These are phyloP conservation scores for Trypanosoma congolense DNA, from an alignment of 208 protist species.

Conservation along the genomic window DNA sequence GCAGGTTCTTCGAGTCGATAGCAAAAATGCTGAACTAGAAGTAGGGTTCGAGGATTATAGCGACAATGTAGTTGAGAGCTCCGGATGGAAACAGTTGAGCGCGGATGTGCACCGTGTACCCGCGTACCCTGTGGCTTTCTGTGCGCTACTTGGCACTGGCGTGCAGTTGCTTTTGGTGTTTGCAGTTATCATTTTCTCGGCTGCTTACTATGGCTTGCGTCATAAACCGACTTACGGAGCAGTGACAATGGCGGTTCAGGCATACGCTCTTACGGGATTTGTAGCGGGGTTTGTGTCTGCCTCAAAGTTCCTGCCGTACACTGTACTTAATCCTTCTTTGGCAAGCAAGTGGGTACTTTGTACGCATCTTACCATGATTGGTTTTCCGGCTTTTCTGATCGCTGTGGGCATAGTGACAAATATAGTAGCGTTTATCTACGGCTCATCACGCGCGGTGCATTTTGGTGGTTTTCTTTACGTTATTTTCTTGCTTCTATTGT, in stretches of 20 bases:
- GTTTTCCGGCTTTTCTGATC: conserved; percentile 53
- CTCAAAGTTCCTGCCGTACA: conserved; percentile 47
- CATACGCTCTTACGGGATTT: conserved; percentile 74
- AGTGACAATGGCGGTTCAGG: conserved; percentile 46
- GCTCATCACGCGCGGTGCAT: conserved; percentile 50
- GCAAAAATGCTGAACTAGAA: conserved; percentile 65
- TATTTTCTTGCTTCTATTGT: conserved; percentile 72
- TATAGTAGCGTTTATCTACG: conserved; percentile 70
- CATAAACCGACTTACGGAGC: conserved; percentile 29
- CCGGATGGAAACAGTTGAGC: conserved; percentile 95
- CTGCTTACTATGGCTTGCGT: conserved; percentile 10
- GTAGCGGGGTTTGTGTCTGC: conserved; percentile 77
- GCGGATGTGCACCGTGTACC: conserved; percentile 94
- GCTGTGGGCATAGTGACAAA: conserved; percentile 63
- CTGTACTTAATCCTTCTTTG: conserved; percentile 20
- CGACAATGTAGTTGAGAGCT: conserved; percentile 76
- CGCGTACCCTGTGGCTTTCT: conserved; percentile 55
- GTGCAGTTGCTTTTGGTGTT: conserved; percentile 45
- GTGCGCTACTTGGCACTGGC: conserved; percentile 71
- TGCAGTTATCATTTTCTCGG: conserved; percentile 18
- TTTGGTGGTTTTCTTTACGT: conserved; percentile 55
- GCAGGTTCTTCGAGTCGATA: conserved; percentile 80
- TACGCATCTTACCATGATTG: conserved; percentile 58
- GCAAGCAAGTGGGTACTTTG: conserved; percentile 34
- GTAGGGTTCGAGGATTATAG: conserved; percentile 39